These are phyloP conservation scores for Ormosia emarginata DNA, from an alignment of 306 rosid species.

Conservation along the genomic window DNA sequence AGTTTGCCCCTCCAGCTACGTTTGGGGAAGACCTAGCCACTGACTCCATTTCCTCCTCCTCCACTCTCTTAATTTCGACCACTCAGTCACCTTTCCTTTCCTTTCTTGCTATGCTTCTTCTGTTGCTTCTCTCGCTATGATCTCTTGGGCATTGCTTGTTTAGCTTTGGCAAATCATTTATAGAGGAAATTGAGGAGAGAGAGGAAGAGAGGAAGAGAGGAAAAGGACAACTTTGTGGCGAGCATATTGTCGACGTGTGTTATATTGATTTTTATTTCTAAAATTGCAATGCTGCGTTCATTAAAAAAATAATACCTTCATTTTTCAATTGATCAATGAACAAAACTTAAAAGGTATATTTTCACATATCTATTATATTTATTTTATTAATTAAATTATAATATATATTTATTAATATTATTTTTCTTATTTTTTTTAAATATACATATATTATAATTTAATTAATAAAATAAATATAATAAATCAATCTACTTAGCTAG, in stretches of 20 bases:
- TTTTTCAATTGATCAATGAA: background rate
- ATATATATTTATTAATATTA: too few species aligned
- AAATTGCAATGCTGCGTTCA: background rate
- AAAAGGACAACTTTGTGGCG: background rate
- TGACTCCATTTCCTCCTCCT: slow-evolving; percentile 30
- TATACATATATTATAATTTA: too few species aligned
- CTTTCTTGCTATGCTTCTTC: background rate
- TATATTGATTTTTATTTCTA: background rate
- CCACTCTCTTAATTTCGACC: background rate
- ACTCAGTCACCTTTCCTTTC: background rate
- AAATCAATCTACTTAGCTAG: background rate
- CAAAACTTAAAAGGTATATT: too few species aligned
- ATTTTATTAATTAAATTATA: too few species aligned
- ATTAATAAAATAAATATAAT: too few species aligned
- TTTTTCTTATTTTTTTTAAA: too few species aligned
- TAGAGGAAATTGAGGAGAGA: background rate
- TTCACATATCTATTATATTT: too few species aligned
- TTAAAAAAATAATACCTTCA: too few species aligned
- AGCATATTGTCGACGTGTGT: background rate
- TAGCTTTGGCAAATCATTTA: slow-evolving; percentile 3
- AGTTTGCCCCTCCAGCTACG: background rate
- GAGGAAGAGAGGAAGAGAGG: background rate
- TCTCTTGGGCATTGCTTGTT: background rate
- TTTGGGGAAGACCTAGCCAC: background rate
- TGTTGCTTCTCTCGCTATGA: background rate